phyloP scores from a whole-genome alignment of 805 yeast genomes.

The Barnettozyma wickerhamii region DNA sequence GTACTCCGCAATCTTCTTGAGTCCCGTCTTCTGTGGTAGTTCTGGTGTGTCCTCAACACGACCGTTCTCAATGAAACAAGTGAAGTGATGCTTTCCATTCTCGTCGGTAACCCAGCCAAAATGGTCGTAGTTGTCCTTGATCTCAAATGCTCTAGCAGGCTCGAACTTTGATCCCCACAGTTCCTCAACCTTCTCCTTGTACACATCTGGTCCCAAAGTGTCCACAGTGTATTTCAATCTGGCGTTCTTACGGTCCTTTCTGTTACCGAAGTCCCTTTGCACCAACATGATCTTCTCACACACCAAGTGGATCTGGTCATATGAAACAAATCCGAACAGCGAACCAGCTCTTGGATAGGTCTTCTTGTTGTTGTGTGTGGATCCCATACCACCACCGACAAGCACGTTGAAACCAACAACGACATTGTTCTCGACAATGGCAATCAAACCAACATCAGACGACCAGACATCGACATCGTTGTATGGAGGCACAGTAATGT shows the following conservation, averaged over 20 bases:
- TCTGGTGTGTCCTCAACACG: constrained; percentile 92
- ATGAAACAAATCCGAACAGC: constrained; percentile 67
- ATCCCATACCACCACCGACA: constrained; percentile 99
- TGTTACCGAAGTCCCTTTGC: constrained; percentile 93
- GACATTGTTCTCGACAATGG: constrained; percentile 63
- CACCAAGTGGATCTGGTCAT: constrained; percentile 66
- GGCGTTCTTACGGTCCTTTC: constrained; percentile 95
- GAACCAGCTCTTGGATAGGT: constrained; percentile 96
- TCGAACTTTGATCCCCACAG: constrained; percentile 72
- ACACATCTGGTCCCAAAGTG: constrained; percentile 85
- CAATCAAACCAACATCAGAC: constrained; percentile 88
- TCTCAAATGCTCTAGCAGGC: constrained; percentile 66
- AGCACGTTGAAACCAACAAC: constrained; percentile 80
- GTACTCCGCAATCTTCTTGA: constrained; percentile 70
- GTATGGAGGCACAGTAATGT: constrained; percentile 91
- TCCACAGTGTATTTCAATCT: constrained; percentile 96
- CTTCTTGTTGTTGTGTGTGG: constrained; percentile 94
- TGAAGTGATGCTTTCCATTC: constrained; percentile 79
- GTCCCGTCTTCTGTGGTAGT: constrained; percentile 84
- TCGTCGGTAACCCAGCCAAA: constrained; percentile 95
- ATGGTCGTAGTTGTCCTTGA: constrained; percentile 83
- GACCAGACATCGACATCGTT: constrained; percentile 97
- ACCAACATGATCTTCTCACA: constrained; percentile 92
- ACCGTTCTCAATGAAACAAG: constrained; percentile 93
- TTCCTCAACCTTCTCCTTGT: constrained; percentile 78